Base-by-base conservation (phyloP, 306 rosid species). In the Casuarina glauca region DNA sequence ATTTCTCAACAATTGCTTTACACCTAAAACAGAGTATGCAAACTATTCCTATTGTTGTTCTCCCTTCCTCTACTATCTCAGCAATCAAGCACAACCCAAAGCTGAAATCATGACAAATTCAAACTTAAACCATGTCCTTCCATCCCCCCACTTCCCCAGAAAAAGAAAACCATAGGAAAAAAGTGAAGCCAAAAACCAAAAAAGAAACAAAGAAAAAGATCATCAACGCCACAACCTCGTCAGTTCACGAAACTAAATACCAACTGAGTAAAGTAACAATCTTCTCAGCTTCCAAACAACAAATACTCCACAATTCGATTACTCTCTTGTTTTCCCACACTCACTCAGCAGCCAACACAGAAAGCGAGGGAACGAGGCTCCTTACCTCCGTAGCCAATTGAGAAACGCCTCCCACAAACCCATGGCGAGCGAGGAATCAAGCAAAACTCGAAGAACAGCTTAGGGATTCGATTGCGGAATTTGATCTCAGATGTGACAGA, bases 371-470 rank as follows among this genome's bases (percentile, higher is more conserved):
- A 69, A 32, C 9, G 17, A 70, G 20, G 54, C 9, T 50, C n/a
- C 17, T 58, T 73, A 90, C 95, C 95, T 88, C 79, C 92, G 80
- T 45, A 86, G 78, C 90, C 93, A 90, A 74, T 88, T 85, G 86
- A 90, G 83, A 77, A 90, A 85, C 77, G 87, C 95, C 79, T 90
- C 92, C 89, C 89, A 86, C 62, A 88, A 67, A 32, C 89, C 83
- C 87, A 86, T 90, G 51, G 84, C 76, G 46, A 60, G 57, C 17
- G 53, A 68, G 70, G 8, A 54, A 50, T 42, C 75, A 52, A 15
- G 39, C 17, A n/a, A 57, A 62, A 7, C 32, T 2, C 32, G 16
- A 19, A 9, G 11, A 19, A 52, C 36, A 49, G 1, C 19, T 39
- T 69, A 68, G 52, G 74, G 74, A 42, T 78, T 76, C 79, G 73